Conservation (phyloP, 2,329 filamentous ascomycete species). For the Metarhizium sp. region DNA sequence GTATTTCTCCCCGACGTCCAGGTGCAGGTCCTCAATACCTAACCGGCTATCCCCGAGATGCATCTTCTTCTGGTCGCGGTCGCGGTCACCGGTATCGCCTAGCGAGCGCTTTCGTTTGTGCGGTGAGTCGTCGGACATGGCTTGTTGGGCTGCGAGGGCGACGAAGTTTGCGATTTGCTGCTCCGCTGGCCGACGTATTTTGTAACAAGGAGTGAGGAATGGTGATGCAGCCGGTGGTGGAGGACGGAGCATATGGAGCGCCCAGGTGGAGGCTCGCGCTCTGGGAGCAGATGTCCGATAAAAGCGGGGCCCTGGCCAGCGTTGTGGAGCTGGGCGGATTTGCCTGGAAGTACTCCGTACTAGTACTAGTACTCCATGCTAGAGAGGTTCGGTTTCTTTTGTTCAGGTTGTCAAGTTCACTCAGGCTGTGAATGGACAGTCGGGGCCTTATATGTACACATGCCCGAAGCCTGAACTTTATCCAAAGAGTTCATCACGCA, state of each 20-base stretch:
- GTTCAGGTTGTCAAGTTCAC: too few relatives aligned
- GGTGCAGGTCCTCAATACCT: conserved; percentile 55
- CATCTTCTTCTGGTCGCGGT: conserved; percentile 51
- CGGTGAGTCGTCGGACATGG: conserved; percentile 42
- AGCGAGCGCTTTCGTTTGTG: conserved; percentile 53
- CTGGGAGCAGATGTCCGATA: neutral
- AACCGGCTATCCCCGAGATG: conserved; percentile 52
- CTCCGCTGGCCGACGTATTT: neutral
- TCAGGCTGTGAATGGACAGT: too few relatives aligned
- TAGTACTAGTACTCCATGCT: too few relatives aligned
- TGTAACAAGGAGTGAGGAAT: conserved; percentile 1
- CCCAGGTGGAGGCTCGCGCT: conserved; percentile 1
- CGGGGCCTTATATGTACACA: too few relatives aligned
- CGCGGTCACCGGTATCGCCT: conserved; percentile 46
- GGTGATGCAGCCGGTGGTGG: conserved; percentile 5
- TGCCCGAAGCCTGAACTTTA: too few relatives aligned
- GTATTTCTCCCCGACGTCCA: conserved; percentile 59
- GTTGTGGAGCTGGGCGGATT: too few relatives aligned
- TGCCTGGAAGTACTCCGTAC: too few relatives aligned
- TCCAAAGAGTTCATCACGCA: too few relatives aligned
- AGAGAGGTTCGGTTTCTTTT: too few relatives aligned
- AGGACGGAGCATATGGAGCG: conserved; percentile 7
- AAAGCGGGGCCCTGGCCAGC: too few relatives aligned
- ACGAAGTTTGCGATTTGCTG: conserved; percentile 18
- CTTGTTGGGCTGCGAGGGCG: conserved; percentile 43